Conservation (phyloP, 2,329 filamentous ascomycete species). For the Aspergillus sp. region DNA sequence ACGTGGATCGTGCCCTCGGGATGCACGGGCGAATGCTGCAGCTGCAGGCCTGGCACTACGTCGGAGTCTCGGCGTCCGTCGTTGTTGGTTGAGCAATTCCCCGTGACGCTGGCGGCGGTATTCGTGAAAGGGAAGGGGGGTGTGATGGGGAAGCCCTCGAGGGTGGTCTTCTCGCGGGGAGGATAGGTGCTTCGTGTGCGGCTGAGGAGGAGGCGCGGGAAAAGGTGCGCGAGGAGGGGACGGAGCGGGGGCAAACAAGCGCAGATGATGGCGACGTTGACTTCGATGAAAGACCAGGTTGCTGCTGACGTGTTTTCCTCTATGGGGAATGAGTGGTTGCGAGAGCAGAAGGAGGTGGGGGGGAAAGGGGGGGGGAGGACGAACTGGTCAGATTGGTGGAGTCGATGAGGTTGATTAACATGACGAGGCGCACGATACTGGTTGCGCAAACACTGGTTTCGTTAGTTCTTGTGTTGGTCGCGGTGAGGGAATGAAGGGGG, state of each 20-base stretch:
- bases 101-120: conserved; percentile 22
- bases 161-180: conserved; percentile 12
- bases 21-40: conserved; percentile 1
- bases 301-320: conserved; percentile 23
- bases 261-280: conserved; percentile 31
- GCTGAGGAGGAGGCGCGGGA: conserved; percentile 21
- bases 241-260: conserved; percentile 26
- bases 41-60: background rate
- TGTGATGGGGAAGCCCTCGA: conserved; percentile 2
- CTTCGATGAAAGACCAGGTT: conserved; percentile 30
- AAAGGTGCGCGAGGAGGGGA: conserved; percentile 24
- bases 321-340: conserved; percentile 4
- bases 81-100: conserved; percentile 16
- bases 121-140: conserved; percentile 10
- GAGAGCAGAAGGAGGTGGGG: too few species aligned
- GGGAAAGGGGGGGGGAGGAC: background rate
- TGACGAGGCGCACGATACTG: conserved; percentile 23
- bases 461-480: background rate
- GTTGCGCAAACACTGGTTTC: conserved; percentile 25
- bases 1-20: conserved; percentile 25
- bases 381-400: conserved; percentile 21
- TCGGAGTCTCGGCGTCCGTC: conserved; percentile 2
- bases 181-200: conserved; percentile 12
- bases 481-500: background rate
- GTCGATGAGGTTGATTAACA: conserved; percentile 14